Evolutionary conservation across 169 alveolate genomes (phyloP), one percentile per base, ranked within the genome.

Genomic region (Cryptosporidium felis): DNA sequence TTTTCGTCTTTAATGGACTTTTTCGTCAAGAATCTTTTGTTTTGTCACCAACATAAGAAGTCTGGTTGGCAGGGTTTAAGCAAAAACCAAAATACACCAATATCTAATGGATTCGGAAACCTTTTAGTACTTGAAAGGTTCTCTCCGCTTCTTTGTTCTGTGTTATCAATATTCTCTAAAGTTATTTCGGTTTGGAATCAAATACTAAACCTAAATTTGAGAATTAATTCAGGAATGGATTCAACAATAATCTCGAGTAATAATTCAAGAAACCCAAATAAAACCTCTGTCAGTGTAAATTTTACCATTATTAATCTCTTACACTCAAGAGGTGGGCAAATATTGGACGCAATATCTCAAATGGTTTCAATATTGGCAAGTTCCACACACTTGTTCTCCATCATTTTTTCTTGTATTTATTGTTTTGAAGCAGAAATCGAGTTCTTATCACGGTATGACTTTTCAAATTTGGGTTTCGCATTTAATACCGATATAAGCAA

Each of bases 341-440:
- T 74, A n/a, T 36, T 74, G 5, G 74, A 53, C 21, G 32, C 46
- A 21, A 40, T 44, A 18, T 53, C 85, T 3, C 85, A 74, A 56
- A 74, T 53, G 53, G 40, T 53, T 28, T 74, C 67, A 49, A 4
- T 61, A 14, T 30, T 38, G 3, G 12, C 18, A 16, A 49, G 56
- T 36, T 28, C 41, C 18, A 38, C 51, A 38, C 61, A 36, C 1
- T 12, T 53, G 5, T n/a, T 26, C 41, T 32, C 74, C 12, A 21
- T 74, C 18, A 40, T 74, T 14, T 23, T 74, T 21, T 74, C 85
- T 1, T 74, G 74, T 34, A 38, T 74, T 2, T 74, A 56, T 4
- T 74, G 85, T 65, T 38, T 74, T 32, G 85, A 74, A n/a, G 2
- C 67, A 9, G 85, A 74, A 18, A 30, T 47, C 14, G 58, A 53